These are phyloP conservation scores for Cinnamomum chago DNA, from an alignment of 164 flowering plant species.

Conservation along the genomic window DNA sequence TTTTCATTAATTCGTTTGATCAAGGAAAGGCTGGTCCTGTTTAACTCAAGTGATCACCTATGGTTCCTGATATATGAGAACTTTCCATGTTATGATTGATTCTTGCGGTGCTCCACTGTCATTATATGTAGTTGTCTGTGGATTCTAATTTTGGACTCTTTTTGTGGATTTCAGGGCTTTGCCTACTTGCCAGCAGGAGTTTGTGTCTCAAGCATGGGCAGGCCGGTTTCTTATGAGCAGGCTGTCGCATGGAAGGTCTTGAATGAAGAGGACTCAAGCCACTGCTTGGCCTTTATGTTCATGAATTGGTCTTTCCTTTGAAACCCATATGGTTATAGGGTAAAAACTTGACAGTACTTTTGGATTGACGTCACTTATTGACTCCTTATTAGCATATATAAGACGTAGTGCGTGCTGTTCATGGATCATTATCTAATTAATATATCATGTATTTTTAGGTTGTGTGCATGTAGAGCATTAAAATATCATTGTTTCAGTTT, in stretches of 20 bases:
- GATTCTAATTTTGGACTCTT: background rate
- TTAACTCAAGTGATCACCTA: too few species aligned
- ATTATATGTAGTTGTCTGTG: background rate
- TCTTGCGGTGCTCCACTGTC: background rate
- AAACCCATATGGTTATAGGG: conserved; percentile 3
- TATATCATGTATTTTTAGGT: background rate
- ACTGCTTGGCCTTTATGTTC: conserved; percentile 85
- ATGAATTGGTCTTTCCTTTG: conserved; percentile 84
- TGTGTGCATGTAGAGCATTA: background rate
- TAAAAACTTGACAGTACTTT: background rate
- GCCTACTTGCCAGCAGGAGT: conserved; percentile 70
- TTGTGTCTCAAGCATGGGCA: conserved; percentile 74
- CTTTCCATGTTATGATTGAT: background rate
- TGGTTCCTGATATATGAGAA: conserved; percentile 5
- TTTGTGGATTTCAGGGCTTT: conserved; percentile 49
- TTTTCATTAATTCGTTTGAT: too few species aligned
- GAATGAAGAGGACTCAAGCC: conserved; percentile 56
- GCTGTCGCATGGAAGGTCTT: conserved; percentile 83
- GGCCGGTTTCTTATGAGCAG: conserved; percentile 74
- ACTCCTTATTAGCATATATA: background rate
- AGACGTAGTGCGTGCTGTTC: background rate
- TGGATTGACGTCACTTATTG: background rate
- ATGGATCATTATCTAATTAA: background rate
- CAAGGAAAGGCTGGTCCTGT: background rate
- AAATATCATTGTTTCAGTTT: background rate